Conservation (phyloP, 768 basidiomycete genomes). For the Phaeotremella fagi region DNA sequence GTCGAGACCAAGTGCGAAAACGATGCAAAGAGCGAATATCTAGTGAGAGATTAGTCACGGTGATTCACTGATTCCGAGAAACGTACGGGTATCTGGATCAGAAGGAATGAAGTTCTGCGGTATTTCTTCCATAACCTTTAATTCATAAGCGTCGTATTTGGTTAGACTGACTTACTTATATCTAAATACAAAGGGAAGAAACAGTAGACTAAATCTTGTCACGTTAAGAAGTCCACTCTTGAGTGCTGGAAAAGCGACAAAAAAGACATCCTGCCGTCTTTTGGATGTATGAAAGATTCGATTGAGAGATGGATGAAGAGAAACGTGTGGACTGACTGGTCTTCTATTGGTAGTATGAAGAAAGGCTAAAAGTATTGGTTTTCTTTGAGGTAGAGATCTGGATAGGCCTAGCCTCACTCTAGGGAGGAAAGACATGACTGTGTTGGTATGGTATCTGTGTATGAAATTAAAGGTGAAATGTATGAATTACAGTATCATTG, state of each 20-base stretch:
- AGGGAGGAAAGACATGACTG: too few relatives aligned
- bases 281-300: slow-evolving; percentile 45
- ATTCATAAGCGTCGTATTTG: neutral
- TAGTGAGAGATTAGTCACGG: slow-evolving; percentile 6
- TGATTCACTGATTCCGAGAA: neutral
- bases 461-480: too few relatives aligned
- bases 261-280: slow-evolving; percentile 49
- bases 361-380: too few relatives aligned
- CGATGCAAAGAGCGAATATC: slow-evolving; percentile 51
- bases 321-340: neutral
- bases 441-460: too few relatives aligned
- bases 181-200: slow-evolving; percentile 39
- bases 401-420: too few relatives aligned
- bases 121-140: slow-evolving; percentile 50
- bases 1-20: slow-evolving; percentile 51
- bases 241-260: slow-evolving; percentile 51
- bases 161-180: slow-evolving; percentile 35
- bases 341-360: too few relatives aligned
- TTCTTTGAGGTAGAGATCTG: too few relatives aligned
- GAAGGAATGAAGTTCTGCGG: slow-evolving; percentile 45
- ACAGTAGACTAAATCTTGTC: slow-evolving; percentile 47
- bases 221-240: slow-evolving; percentile 50
- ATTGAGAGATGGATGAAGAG: neutral
- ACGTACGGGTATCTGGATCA: slow-evolving; percentile 51
- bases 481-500: too few relatives aligned